These are phyloP conservation scores for Nicotiana paniculata DNA, from an alignment of 257 asterid species.

Conservation along the genomic window DNA sequence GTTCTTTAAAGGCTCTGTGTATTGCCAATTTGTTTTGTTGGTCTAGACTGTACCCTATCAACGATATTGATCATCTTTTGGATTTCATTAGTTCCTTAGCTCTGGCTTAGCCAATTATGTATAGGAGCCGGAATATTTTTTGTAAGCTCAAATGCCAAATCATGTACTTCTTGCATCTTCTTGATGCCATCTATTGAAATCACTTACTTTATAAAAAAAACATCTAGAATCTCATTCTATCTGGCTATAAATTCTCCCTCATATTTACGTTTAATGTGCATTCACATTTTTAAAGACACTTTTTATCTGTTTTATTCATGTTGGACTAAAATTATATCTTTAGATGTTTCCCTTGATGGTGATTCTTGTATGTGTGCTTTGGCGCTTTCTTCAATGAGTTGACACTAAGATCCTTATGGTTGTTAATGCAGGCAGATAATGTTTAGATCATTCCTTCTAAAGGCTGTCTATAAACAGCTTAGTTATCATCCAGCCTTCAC, in stretches of 20 bases:
- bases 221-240: too few species aligned
- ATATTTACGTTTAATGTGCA: neutral
- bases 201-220: too few species aligned
- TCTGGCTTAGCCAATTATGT: too few species aligned
- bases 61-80: too few species aligned
- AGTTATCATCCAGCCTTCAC: neutral
- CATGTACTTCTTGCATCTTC: too few species aligned
- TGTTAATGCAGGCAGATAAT: constrained; percentile 14
- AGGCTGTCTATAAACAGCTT: constrained; percentile 17
- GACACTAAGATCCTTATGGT: neutral
- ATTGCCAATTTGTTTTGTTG: too few species aligned
- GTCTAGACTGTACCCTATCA: too few species aligned
- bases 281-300: neutral
- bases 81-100: too few species aligned
- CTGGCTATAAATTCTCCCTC: neutral
- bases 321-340: neutral
- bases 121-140: too few species aligned
- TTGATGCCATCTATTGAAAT: too few species aligned
- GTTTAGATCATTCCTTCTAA: constrained; percentile 39
- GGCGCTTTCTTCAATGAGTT: neutral
- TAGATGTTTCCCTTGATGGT: neutral
- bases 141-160: too few species aligned
- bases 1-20: too few species aligned
- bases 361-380: neutral
- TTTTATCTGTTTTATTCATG: neutral